Conservation (phyloP, 1,139 yeast genomes). For the Candida labiduridarum region DNA sequence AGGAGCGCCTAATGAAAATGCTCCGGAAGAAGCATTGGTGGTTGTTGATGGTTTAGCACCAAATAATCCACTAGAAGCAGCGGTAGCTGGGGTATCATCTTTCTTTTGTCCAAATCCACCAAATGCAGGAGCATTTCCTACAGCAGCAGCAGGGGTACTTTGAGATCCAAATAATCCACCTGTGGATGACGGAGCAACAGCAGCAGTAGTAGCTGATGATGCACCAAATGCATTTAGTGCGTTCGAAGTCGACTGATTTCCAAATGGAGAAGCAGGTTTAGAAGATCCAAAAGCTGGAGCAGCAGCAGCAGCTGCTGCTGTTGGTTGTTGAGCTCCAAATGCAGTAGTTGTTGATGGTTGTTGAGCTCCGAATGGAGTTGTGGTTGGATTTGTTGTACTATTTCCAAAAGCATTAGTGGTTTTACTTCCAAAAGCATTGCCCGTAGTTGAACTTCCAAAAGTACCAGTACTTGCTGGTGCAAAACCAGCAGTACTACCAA, state of each 20-base stretch:
- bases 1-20: constrained; percentile 23
- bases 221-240: constrained; percentile 14
- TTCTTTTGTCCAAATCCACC: constrained; percentile 17
- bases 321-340: constrained; percentile 6
- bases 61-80: constrained; percentile 11
- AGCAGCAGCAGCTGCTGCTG: constrained; percentile 6
- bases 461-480: constrained; percentile 20
- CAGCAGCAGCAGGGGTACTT: constrained; percentile 23
- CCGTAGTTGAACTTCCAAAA: constrained; percentile 13
- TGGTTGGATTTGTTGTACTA: constrained; percentile 3
- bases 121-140: constrained; percentile 13
- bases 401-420: constrained; percentile 5
- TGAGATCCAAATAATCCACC: constrained; percentile 25
- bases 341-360: constrained; percentile 6
- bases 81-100: constrained; percentile 17
- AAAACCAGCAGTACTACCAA: constrained; percentile 17
- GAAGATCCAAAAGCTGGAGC: constrained; percentile 11
- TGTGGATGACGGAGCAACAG: constrained; percentile 13
- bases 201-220: constrained; percentile 23
- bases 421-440: background rate
- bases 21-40: constrained; percentile 11
- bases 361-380: background rate
- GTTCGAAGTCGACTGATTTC: constrained; percentile 3
- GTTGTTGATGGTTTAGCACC: constrained; percentile 13
- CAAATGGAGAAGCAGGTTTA: constrained; percentile 11